Evolutionary conservation across 345 rosid genomes (phyloP).

Genomic region (Raphanus sativus): DNA sequence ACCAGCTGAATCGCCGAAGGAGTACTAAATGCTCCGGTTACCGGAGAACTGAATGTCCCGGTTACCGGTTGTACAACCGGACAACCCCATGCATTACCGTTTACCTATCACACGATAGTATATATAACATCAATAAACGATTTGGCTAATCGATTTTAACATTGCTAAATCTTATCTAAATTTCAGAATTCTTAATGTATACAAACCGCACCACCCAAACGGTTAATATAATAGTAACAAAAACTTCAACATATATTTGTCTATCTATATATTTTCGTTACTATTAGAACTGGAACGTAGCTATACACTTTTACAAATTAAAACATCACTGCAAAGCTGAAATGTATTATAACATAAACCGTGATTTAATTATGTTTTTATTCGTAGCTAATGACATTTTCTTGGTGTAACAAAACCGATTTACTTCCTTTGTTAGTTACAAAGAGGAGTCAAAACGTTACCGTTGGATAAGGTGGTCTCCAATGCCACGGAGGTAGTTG

Average conservation of each 20-base stretch:
- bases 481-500: conserved; percentile 71
- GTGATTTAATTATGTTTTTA: not conserved
- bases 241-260: no score
- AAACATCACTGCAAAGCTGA: not conserved
- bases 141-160: not conserved
- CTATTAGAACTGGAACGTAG: not conserved
- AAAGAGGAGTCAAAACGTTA: not conserved
- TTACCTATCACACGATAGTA: conserved; percentile 49
- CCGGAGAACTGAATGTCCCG: conserved; percentile 43
- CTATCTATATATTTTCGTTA: no score
- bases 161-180: not conserved
- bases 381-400: not conserved
- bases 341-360: not conserved
- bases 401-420: not conserved
- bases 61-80: conserved; percentile 64
- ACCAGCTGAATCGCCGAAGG: conserved; percentile 32
- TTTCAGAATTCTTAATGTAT: not conserved
- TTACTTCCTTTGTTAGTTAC: conserved; percentile 34
- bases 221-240: no score
- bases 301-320: no score
- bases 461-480: conserved; percentile 67
- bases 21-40: conserved; percentile 21
- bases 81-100: conserved; percentile 91
- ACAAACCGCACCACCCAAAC: no score
- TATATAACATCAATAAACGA: not conserved